These are phyloP conservation scores for Wickerhamomyces subpelliculosus DNA, from an alignment of 805 yeast genomes.

Conservation along the genomic window DNA sequence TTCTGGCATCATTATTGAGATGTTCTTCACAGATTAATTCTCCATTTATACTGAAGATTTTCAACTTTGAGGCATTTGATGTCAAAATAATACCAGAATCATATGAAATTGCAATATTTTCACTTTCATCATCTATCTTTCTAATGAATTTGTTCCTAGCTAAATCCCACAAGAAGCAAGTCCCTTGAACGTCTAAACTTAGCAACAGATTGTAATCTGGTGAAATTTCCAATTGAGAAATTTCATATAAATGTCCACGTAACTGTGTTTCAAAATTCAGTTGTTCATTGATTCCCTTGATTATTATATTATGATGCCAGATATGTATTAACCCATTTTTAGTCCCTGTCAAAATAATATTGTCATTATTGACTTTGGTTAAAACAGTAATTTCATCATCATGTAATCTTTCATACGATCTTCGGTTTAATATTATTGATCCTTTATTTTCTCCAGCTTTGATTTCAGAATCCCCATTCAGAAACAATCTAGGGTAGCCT, in stretches of 20 bases:
- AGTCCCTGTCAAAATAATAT: constrained; percentile 30
- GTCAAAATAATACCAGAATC: constrained; percentile 48
- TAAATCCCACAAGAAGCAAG: constrained; percentile 58
- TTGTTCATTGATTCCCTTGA: constrained; percentile 16
- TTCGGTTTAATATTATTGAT: constrained; percentile 18
- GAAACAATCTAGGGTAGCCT: constrained; percentile 33
- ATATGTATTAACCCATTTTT: constrained; percentile 54
- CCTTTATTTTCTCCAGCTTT: constrained; percentile 16
- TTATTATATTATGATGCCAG: constrained; percentile 32
- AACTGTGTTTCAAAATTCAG: constrained; percentile 37
- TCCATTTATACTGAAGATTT: constrained; percentile 50
- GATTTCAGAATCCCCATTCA: constrained; percentile 21
- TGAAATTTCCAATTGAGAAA: constrained; percentile 42
- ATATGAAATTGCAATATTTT: constrained; percentile 40
- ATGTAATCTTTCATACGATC: constrained; percentile 25
- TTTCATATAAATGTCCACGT: constrained; percentile 49
- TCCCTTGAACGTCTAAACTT: constrained; percentile 49
- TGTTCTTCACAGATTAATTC: constrained; percentile 25
- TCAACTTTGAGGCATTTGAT: constrained; percentile 19
- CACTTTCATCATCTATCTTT: constrained; percentile 18
- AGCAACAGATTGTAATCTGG: constrained; percentile 47
- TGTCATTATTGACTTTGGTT: constrained; percentile 17
- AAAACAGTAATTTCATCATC: constrained; percentile 23
- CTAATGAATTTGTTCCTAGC: constrained; percentile 45
- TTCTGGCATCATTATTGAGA: constrained; percentile 9